Evolutionary conservation across 108 stramenopile species (phyloP), one percentile per base, ranked within the genome.

Genomic region (Nitzschia inconspicua): DNA sequence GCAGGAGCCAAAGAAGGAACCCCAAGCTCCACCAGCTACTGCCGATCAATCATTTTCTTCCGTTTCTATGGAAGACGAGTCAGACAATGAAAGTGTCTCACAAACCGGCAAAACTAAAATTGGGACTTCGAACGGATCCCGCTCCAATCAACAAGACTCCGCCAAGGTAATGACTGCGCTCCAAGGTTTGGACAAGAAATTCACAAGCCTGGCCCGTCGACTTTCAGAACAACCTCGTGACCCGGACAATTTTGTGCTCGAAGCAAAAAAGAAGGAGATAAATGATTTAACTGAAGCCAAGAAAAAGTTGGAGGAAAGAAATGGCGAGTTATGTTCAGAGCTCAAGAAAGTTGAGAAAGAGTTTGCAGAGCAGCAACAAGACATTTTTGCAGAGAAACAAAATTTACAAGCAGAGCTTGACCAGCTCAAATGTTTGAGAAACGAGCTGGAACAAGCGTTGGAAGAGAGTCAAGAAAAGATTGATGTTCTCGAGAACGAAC

Each of bases 401-500:
- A n/a, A n/a, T n/a, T n/a, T n/a, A 34, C 34, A 36, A 57, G 29
- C 25, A 46, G 44, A 63, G 11, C 32, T 63, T 31, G 39, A 68
- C 2, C 20, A 48, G 13, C 22, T 68, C 9, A 63, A 60, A 34
- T 43, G 46, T 26, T 26, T 27, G 18, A 61, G 63, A 30, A 55
- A 59, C 7, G 36, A 54, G 4, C 44, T 77, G 60, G 31, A 68
- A 41, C 14, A 11, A 20, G 27, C 34, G 0, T 16, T 66, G 1
- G 62, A 36, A 9, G 30, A 56, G 16, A 59, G 35, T 25, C 55
- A 72, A 34, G 47, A 68, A 29, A 57, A 65, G 29, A 56, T 72
- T 27, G 29, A 62, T 35, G 2, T 37, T 20, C 63, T 76, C 24
- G 70, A 62, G 22, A 56, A 77, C 10, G 19, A 60, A 13, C 39